Evolutionary conservation across 1,139 yeast genomes (phyloP), one percentile per base, ranked within the genome.

Genomic region (Blastobotrys aristatus): DNA sequence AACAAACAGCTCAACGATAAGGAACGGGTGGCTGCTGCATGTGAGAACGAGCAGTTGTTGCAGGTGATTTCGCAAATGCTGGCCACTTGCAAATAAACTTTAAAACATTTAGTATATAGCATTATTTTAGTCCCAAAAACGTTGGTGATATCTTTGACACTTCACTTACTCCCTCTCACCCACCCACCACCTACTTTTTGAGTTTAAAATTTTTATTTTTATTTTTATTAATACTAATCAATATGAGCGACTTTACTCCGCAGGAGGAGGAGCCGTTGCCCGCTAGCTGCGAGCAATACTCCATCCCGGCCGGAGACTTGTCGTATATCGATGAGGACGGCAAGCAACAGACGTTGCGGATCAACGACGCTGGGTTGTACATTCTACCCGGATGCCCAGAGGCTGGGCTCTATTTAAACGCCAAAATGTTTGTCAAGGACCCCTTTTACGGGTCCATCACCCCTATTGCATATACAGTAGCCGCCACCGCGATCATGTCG

Each of bases 1-100:
- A 94, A 94, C 66, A 90, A 92, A 62, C 99, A 94, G 67, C 76
- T 94, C 53, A 92, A 92, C 63, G 99, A 94, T 64, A 94, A 94
- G 68, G 99, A 94, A 66, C 74, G 99, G 54, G 97, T 92, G 0
- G 96, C 97, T 24, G 98, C 98, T 16, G 99, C 99, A 0, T 90
- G 97, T 67, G 98, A 94, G 61, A 94, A 94, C 59, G 96, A 87
- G 51, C 98, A 94, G 68, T 72, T 94, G 40, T 70, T 90, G 49
- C 77, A 80, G 29, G 98, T 94, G 16, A 85, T 94, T 42, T 84
- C 89, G 59, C 90, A 86, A 57, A 94, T 94, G 99, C 74, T 94
- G 54, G 75, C 86, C 40, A 83, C 92, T 8, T 92, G 97, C 64
- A 71, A 50, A 40, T 56, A 44, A 21, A 24, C 5, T 16, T 26